Evolutionary conservation across 306 rosid genomes (phyloP), one percentile per base, ranked within the genome.

Genomic region (Oxytropis ochrocephala): DNA sequence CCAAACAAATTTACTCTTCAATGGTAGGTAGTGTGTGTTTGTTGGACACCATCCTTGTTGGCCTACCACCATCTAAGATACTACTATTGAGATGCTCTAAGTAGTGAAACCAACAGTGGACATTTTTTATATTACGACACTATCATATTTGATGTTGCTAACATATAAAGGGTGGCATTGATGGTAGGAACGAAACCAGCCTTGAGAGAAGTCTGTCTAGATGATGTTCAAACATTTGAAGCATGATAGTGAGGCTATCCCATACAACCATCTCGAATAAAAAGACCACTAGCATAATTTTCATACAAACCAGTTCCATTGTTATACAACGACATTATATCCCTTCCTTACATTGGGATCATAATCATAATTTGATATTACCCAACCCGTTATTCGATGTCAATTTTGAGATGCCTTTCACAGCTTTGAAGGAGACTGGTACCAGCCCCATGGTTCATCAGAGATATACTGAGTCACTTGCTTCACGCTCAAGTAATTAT

Each of bases 361-460:
- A 46, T 12, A 29, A 35, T 30, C 30, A 38, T 16, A 27, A 49
- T 32, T 41, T 53, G 54, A 60, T 27, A 21, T 33, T 5, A 27
- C 44, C 65, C 64, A 47, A 51, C 50, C 54, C 49, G 67, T 80
- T 74, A 79, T 61, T 76, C 39, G 8, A 17, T 29, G 54, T 12
- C 47, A 29, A 8, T 10, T 42, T 33, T 33, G 27, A 72, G 16
- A 10, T 38, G 36, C 64, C 52, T 18, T 30, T 88, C 82, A 91
- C 82, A 94, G 86, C 78, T 83, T 91, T 69, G 97, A 86, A 72
- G 99, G 99, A 69, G 90, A 82, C 36, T 70, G 74, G 76, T 94
- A 94, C 97, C 97, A 91, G 64, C 96, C 95, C 99, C 99, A 94
- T 7, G 95, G 89, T 46, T 91, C 99, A 55, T 85, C 72, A 11